Base-by-base conservation (phyloP, 177 flowering plant genomes). In the Vitis hybrid region DNA sequence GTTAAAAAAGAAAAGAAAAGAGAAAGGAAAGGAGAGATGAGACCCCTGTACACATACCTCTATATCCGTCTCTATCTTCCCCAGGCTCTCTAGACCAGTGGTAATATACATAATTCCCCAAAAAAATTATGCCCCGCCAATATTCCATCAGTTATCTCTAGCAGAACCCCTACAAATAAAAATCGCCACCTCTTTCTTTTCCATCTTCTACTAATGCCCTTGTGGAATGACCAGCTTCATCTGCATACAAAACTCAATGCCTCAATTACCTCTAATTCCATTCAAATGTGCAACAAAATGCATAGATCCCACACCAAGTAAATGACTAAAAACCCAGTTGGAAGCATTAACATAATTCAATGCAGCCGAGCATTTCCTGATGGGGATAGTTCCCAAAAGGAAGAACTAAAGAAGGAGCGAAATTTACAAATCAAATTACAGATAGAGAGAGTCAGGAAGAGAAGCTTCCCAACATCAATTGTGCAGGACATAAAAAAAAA, bases 41-140 rank as follows among this genome's bases (percentile, higher is more conserved):
- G 79, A 78, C 82, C 51, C 75, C 83, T 85, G 84, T 87, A 87
- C 89, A 87, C 66, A 72, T 73, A 76, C 76, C 82, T 83, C 85
- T 83, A 78, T 78, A 73, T 74, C 70, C 50, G 75, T 81, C 81
- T 75, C 80, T 66, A 76, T 69, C 78, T 72, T 80, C 77, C 81
- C 73, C 62, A 59, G 60, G 62, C 75, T 66, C 78, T 64, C 78
- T 78, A 71, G 60, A 64, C 70, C 74, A 71, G 71, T 75, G 76
- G 74, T 81, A 80, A 81, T 85, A 24, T 85, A 85, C 86, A 87
- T 56, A 40, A 71, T 60, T 49, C 70, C 70, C 70, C 65, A 50
- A 64, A 15, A 12, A 62, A 54, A 54, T n/a, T 18, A 30, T 21
- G 62, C 70, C 70, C 77, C 16, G 52, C 66, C 59, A 64, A 64